These are phyloP conservation scores for Penicillium thymicola DNA, from an alignment of 2,329 filamentous ascomycete species.

Conservation along the genomic window DNA sequence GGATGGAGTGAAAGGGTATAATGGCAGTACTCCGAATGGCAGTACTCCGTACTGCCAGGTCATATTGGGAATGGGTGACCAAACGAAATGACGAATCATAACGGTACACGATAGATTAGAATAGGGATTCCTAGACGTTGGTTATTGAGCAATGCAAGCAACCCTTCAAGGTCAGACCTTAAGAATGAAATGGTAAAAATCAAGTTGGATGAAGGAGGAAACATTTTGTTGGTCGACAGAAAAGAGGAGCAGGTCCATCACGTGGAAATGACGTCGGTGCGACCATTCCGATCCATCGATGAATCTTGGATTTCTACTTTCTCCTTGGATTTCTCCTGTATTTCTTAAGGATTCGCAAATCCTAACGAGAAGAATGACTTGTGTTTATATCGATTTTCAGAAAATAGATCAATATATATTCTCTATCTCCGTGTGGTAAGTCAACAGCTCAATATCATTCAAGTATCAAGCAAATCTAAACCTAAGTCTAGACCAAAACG, in stretches of 20 bases:
- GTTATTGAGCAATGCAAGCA: constrained; percentile 5
- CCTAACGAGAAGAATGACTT: neutral
- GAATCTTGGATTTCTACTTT: neutral
- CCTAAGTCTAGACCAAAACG: neutral
- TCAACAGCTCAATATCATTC: neutral
- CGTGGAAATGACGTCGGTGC: constrained; percentile 21
- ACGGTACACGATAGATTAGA: constrained; percentile 29
- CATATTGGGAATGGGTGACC: neutral
- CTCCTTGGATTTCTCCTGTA: neutral
- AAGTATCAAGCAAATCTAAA: neutral
- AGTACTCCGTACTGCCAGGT: neutral
- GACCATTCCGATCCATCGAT: neutral
- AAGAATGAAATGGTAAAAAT: neutral
- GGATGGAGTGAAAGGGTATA: constrained; percentile 40
- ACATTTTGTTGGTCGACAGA: neutral
- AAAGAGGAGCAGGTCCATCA: constrained; percentile 6
- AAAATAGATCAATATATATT: neutral
- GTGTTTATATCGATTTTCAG: neutral
- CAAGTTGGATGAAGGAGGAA: neutral
- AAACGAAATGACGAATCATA: constrained; percentile 32
- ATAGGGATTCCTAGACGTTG: constrained; percentile 15
- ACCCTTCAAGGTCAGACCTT: neutral
- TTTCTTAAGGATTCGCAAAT: neutral
- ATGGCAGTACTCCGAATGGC: no score
- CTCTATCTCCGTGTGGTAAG: neutral